Conservation (phyloP, 176 grass and related monocot genomes). For the Zizania latifolia region DNA sequence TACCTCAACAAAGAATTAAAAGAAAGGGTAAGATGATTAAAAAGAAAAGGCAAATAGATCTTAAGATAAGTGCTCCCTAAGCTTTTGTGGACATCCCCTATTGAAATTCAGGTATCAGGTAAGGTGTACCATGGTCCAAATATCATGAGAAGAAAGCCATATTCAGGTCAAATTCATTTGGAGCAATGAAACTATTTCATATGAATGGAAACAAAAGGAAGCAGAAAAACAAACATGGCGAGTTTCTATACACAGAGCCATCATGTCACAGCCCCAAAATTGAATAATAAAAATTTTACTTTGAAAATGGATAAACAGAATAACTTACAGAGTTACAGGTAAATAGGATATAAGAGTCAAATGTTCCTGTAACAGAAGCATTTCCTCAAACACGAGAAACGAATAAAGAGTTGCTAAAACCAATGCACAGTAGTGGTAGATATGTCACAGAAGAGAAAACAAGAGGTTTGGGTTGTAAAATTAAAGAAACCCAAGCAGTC, state of each 20-base stretch:
- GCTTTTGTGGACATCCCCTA: background rate
- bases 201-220: background rate
- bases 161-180: background rate
- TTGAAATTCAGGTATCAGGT: background rate
- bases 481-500: slow-evolving; percentile 1
- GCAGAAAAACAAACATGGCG: background rate
- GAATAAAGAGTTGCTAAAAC: too few relatives aligned
- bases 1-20: background rate
- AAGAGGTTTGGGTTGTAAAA: background rate
- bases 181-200: background rate
- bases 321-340: background rate
- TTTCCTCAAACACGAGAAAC: slow-evolving; percentile 4
- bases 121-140: slow-evolving; percentile 8
- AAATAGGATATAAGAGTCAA: background rate
- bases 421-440: background rate
- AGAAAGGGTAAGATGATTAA: background rate
- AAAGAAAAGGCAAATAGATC: background rate
- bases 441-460: slow-evolving; percentile 13
- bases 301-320: background rate
- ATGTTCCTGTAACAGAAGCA: background rate
- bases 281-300: too few relatives aligned
- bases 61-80: slow-evolving; percentile 12
- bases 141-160: background rate
- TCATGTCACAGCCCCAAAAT: slow-evolving; percentile 13
- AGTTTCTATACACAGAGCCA: background rate